Evolutionary conservation across 73 alveolate species (phyloP), one percentile per base, ranked within the genome.

Genomic region (Paramecium sonneborni): DNA sequence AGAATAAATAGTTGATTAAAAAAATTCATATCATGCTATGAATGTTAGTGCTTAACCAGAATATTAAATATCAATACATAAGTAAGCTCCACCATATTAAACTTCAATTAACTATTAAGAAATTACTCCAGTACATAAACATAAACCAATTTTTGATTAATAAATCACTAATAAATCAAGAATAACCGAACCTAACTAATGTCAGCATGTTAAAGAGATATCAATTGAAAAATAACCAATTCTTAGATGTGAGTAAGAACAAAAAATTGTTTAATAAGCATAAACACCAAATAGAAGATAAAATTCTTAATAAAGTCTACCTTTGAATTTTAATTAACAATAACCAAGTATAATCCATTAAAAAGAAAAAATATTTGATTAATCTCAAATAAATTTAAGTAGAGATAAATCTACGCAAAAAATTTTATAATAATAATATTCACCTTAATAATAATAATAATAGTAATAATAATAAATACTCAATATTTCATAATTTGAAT

Each of bases 361-460:
- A 62, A 62, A 62, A 15, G 84, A 62, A 28, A 62, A 62, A 62
- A 62, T 62, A 62, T 62, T 62, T 62, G 84, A 62, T 62, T 32
- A 11, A 30, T 62, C 84, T 1, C 15, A 62, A 14, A 26, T 62
- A 5, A 62, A 62, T 62, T 62, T 30, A 26, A 62, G 84, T 12
- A 62, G 44, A 11, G 84, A 62, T 62, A 62, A 62, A 26, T 62
- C 84, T 3, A 4, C 34, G 18, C 7, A 52, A 7, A 18, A 52
- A 18, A 8, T n/a, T 52, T 1, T 52, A 15, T 52, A 48, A 48
- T 48, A 48, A 48, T 52, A 52, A 18, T n/a, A 52, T 4, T 18
- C 20, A 18, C n/a, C 20, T n/a, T 52, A 0, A 52, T 52, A 52
- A 5, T 18, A 52, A 52, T 52, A 52, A 52, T n/a, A 52, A 52